A percentile compares a stretch with the other conserved stretches of the same genome.
Evolutionary conservation across 1,139 yeast genomes (phyloP).

Genomic region (Magnusiomyces tetraspermus): DNA sequence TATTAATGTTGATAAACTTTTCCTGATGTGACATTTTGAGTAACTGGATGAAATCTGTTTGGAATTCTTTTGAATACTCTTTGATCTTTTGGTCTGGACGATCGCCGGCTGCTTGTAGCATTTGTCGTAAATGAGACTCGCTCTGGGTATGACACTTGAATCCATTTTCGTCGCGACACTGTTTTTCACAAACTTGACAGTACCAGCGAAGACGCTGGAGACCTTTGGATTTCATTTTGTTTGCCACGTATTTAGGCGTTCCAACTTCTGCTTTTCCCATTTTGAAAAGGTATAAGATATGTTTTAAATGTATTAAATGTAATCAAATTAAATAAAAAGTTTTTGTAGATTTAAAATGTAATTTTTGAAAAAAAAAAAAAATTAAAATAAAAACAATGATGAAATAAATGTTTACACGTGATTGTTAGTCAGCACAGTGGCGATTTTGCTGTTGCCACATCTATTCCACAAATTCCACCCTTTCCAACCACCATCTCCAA

Average conservation of each 20-base stretch:
- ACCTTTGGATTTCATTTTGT: constrained; percentile 73
- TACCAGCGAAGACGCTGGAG: constrained; percentile 77
- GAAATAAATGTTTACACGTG: neutral
- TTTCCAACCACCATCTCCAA: neutral
- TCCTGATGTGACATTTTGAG: constrained; percentile 70
- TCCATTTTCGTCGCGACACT: constrained; percentile 93
- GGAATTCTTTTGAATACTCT: constrained; percentile 52
- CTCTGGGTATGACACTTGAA: constrained; percentile 78
- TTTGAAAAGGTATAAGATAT: too few relatives aligned
- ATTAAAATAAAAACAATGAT: too few relatives aligned
- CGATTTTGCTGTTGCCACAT: neutral
- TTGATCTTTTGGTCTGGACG: constrained; percentile 44
- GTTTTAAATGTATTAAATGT: too few relatives aligned
- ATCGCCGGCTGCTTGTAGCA: constrained; percentile 36
- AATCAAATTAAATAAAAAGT: too few relatives aligned
- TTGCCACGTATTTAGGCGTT: constrained; percentile 71
- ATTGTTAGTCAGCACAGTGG: neutral
- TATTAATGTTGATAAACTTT: constrained; percentile 67
- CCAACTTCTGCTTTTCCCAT: constrained; percentile 66
- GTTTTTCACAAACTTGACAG: constrained; percentile 88
- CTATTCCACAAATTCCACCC: neutral
- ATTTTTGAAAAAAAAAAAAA: too few relatives aligned
- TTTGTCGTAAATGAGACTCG: constrained; percentile 60
- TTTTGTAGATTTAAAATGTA: too few relatives aligned
- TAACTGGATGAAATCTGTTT: constrained; percentile 53